phyloP scores from a whole-genome alignment of 2,329 filamentous ascomycete species.

The Neonectria sp. region DNA sequence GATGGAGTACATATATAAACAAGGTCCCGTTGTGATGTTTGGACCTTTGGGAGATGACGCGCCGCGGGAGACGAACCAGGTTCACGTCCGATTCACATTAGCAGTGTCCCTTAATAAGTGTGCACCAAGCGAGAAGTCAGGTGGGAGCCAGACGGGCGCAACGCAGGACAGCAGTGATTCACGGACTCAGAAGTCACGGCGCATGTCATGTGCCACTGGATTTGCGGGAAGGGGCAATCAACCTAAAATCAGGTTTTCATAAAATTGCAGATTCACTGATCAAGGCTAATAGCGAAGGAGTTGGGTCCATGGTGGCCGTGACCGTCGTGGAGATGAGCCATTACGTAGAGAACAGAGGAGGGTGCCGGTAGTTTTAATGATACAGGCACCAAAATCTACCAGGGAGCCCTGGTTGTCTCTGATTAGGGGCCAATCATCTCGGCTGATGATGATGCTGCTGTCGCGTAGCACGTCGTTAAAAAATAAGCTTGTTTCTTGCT shows the following conservation, averaged over 20 bases:
- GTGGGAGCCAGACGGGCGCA: background rate
- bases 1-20: conserved; percentile 10
- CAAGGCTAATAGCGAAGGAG: conserved; percentile 1
- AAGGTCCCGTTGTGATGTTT: conserved; percentile 1
- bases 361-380: background rate
- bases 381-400: background rate
- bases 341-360: background rate
- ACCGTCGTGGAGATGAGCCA: conserved; percentile 22
- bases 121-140: background rate
- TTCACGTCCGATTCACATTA: conserved; percentile 2
- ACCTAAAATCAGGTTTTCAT: conserved; percentile 15
- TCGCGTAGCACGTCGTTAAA: conserved; percentile 1
- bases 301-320: conserved; percentile 4
- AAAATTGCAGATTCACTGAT: background rate
- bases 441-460: conserved; percentile 5
- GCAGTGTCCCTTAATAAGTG: conserved; percentile 7
- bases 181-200: background rate
- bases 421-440: conserved; percentile 12
- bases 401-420: background rate
- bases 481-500: conserved; percentile 31
- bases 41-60: conserved; percentile 13
- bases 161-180: conserved; percentile 3
- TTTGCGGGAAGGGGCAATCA: conserved; percentile 1
- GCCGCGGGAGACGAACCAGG: background rate
- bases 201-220: background rate